Evolutionary conservation across 805 yeast genomes (phyloP), one percentile per base, ranked within the genome.

Genomic region (Huiozyma naganishii): DNA sequence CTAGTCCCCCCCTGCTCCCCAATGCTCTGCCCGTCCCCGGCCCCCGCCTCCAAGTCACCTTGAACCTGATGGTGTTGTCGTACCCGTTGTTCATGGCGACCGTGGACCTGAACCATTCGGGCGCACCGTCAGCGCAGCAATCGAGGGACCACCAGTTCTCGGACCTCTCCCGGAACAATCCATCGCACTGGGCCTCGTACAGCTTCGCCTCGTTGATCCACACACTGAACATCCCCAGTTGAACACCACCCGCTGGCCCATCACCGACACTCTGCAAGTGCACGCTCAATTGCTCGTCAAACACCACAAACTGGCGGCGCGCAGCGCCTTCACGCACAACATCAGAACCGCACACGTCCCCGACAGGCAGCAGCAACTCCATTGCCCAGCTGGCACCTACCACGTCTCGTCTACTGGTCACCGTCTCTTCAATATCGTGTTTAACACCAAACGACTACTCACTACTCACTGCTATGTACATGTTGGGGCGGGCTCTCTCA

Each of bases 51-150:
- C 49, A 52, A 33, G 47, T 48, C 7, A 48, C 13, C 33, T 35
- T 13, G 23, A 53, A 52, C 29, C 43, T 55, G n/a, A 56, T 54
- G 17, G 47, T 29, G 41, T 61, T 61, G 40, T 54, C 55, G 41
- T 54, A 55, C 2, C 62, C 64, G 47, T 59, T 59, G 43, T 59
- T 61, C 65, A 61, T 58, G 1, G 59, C 62, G 4, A 58, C 57
- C 30, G 54, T 57, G 10, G 62, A 57, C 41, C 52, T 48, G 38
- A 59, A 61, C 30, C 59, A 39, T 13, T 44, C 36, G 5, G 48
- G 52, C 6, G 51, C 38, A 28, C 55, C 48, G 23, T 17, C 23
- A 17, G 23, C 23, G 23, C 23, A 17, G n/a, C 50, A 44, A 8
- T 47, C 45, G 34, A 60, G 39, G 32, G 51, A 42, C 52, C 51